Conservation (phyloP, 192 early-diverging fungal species). For the Pilaira anomala region DNA sequence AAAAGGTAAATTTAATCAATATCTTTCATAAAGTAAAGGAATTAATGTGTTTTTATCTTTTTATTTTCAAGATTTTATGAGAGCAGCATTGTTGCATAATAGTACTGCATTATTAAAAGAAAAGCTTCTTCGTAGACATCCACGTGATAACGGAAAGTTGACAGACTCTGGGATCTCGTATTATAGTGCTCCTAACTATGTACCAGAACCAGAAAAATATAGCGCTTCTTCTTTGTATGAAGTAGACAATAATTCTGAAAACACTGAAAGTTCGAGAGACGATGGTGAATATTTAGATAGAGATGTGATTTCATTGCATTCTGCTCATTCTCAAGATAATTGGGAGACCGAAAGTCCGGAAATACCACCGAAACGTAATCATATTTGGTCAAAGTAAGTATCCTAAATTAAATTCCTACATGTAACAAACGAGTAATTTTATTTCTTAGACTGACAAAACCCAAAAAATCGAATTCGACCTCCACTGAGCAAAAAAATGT, state of each 20-base stretch:
- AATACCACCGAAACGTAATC: background rate
- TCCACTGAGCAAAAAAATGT: background rate
- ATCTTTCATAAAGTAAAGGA: background rate
- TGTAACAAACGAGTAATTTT: background rate
- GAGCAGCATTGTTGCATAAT: slow-evolving; percentile 36
- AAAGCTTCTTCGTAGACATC: slow-evolving; percentile 36
- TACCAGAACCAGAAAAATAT: background rate
- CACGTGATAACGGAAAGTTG: slow-evolving; percentile 14
- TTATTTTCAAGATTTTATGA: slow-evolving; percentile 33
- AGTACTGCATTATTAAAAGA: slow-evolving; percentile 33
- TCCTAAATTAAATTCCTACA: background rate
- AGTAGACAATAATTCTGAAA: background rate
- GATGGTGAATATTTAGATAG: slow-evolving; percentile 4
- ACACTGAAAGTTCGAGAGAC: background rate
- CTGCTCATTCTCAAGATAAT: slow-evolving; percentile 1
- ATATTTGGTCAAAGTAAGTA: slow-evolving; percentile 9
- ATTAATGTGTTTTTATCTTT: background rate
- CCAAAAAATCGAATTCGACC: background rate
- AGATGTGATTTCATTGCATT: slow-evolving; percentile 5
- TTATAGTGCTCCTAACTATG: background rate
- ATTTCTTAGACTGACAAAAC: background rate
- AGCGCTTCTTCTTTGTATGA: background rate
- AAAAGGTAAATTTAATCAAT: slow-evolving; percentile 46
- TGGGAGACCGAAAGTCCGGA: background rate
- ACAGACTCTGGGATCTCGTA: background rate